Evolutionary conservation across 257 asterid species (phyloP).

Genomic region (Nicotiana attenuata): DNA sequence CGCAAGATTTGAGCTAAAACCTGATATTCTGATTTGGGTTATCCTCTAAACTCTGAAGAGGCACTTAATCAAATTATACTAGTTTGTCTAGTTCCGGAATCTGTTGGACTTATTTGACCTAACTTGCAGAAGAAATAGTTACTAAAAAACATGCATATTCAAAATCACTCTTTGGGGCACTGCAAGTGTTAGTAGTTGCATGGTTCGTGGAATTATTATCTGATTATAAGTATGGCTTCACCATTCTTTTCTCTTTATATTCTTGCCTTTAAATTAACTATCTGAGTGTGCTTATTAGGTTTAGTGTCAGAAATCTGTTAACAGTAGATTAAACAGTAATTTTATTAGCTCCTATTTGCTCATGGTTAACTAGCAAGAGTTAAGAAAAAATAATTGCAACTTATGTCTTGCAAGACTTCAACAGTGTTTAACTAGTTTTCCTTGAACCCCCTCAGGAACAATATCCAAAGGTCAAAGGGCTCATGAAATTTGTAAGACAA

Average conservation of each 20-base stretch:
- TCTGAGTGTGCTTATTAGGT: neutral
- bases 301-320: conserved; percentile 1
- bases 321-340: neutral
- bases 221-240: neutral
- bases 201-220: neutral
- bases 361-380: neutral
- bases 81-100: neutral
- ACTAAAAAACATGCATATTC: neutral
- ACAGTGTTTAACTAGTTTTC: neutral
- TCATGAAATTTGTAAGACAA: conserved; percentile 27
- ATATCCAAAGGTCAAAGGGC: neutral
- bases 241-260: neutral
- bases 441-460: conserved; percentile 24
- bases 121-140: neutral
- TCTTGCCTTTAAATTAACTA: neutral
- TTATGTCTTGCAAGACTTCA: neutral
- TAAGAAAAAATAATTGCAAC: neutral
- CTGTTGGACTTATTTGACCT: neutral
- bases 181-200: neutral
- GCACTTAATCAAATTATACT: neutral
- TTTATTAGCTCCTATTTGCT: neutral
- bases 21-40: neutral
- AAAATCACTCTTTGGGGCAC: neutral
- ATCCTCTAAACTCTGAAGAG: neutral
- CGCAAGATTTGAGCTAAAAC: neutral